A percentile compares a stretch with the other conserved stretches of the same genome.
These are phyloP conservation scores for Agrocybe chaxingu DNA, from an alignment of 768 basidiomycete species.

Conservation along the genomic window DNA sequence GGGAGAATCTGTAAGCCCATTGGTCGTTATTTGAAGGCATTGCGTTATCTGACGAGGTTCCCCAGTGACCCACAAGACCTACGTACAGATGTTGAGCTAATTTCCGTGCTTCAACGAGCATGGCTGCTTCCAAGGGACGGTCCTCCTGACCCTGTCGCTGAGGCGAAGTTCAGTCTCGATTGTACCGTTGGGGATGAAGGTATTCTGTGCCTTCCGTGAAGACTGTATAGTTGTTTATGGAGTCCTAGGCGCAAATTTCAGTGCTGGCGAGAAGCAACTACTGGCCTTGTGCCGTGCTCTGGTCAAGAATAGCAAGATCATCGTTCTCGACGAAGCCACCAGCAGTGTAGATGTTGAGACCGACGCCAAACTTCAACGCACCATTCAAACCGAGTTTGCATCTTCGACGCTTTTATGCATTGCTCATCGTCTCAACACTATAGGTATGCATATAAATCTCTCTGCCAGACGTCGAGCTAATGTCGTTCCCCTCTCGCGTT, in stretches of 20 bases:
- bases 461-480: background rate
- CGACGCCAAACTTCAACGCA: constrained; percentile 58
- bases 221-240: constrained; percentile 52
- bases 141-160: constrained; percentile 37
- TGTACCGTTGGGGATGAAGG: constrained; percentile 61
- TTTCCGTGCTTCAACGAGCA: constrained; percentile 57
- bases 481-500: background rate
- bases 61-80: constrained; percentile 51
- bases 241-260: constrained; percentile 51
- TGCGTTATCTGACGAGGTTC: background rate
- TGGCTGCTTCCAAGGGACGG: constrained; percentile 57
- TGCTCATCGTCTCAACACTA: constrained; percentile 57
- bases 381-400: constrained; percentile 61
- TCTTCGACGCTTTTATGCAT: constrained; percentile 53
- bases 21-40: background rate
- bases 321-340: constrained; percentile 62
- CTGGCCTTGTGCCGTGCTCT: constrained; percentile 60
- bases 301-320: constrained; percentile 56
- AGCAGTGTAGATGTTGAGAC: constrained; percentile 63
- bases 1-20: constrained; percentile 36
- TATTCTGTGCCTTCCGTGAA: constrained; percentile 11
- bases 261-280: constrained; percentile 65
- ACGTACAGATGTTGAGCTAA: constrained; percentile 58
- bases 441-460: constrained; percentile 30
- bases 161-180: constrained; percentile 67